A percentile compares a stretch with the other conserved stretches of the same genome.
These are phyloP conservation scores for Cynanchum wilfordii DNA, from an alignment of 257 asterid genomes.

Conservation along the genomic window DNA sequence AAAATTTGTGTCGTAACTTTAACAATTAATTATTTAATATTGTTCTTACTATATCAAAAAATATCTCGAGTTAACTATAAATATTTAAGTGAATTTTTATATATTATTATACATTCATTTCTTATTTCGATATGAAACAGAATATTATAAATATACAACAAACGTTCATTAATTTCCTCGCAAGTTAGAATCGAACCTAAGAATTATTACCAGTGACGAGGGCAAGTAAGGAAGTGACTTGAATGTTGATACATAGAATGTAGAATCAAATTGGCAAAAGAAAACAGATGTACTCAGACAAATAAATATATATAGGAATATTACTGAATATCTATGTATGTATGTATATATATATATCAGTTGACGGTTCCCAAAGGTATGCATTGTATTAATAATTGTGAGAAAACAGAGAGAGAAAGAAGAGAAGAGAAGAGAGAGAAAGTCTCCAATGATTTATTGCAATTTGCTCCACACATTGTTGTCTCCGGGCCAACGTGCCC, in stretches of 20 bases:
- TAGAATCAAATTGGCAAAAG: slow-evolving; percentile 1
- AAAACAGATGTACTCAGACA: neutral
- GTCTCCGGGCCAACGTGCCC: slow-evolving; percentile 35
- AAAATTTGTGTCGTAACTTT: too few species aligned
- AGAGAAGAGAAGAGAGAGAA: neutral
- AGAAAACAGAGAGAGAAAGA: neutral
- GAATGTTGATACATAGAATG: neutral
- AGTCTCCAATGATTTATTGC: slow-evolving; percentile 19
- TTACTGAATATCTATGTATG: neutral
- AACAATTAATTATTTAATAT: too few species aligned
- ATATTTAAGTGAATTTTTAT: too few species aligned
- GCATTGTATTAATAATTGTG: slow-evolving; percentile 13
- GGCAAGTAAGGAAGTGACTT: neutral
- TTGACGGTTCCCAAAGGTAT: neutral
- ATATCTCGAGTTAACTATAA: too few species aligned
- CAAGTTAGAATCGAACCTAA: too few species aligned
- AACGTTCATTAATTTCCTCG: too few species aligned
- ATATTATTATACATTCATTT: too few species aligned
- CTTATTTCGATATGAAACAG: too few species aligned
- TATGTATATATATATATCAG: too few species aligned
- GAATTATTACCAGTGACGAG: too few species aligned
- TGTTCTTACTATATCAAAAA: too few species aligned
- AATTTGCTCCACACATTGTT: slow-evolving; percentile 32
- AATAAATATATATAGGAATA: neutral
- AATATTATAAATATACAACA: too few species aligned